A percentile compares a stretch with the other conserved stretches of the same genome.
These are phyloP conservation scores for Kwoniella sp. DNA, from an alignment of 768 basidiomycete genomes.

Conservation along the genomic window DNA sequence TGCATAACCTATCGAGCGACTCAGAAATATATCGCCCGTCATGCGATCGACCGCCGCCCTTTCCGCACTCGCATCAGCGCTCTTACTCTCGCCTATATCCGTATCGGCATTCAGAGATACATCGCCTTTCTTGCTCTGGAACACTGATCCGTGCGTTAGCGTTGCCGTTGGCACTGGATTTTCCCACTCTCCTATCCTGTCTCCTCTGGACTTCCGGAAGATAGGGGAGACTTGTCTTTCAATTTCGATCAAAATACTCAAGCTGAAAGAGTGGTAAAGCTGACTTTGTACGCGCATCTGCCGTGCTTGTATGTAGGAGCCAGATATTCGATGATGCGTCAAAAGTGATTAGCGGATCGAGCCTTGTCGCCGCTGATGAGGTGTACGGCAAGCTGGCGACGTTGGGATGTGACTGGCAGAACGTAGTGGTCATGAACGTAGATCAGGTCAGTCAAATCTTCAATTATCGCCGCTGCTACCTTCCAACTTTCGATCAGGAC, in stretches of 20 bases:
- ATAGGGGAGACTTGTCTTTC: no score
- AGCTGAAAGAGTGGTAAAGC: no score
- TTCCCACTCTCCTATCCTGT: no score
- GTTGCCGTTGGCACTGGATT: no score
- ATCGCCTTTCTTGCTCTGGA: conserved; percentile 46
- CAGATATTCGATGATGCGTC: conserved; percentile 30
- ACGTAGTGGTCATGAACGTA: conserved; percentile 36
- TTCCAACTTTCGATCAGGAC: no score
- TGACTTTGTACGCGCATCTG: no score
- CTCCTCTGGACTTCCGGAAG: no score
- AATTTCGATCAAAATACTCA: no score
- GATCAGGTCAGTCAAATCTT: conserved; percentile 47
- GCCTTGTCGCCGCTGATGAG: conserved; percentile 41
- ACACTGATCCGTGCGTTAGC: conserved; percentile 43
- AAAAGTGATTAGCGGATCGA: conserved; percentile 27
- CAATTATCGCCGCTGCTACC: no score
- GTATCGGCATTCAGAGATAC: conserved; percentile 42
- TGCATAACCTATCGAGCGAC: neutral
- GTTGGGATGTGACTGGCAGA: conserved; percentile 48
- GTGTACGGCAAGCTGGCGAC: conserved; percentile 36
- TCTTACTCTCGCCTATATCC: conserved; percentile 25
- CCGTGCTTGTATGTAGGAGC: conserved; percentile 27
- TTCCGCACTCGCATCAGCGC: conserved; percentile 6
- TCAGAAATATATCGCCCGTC: neutral
- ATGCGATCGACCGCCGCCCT: conserved; percentile 13